Evolutionary conservation across 1,284 basidiomycete genomes (phyloP), one percentile per base, ranked within the genome.

Genomic region (Ustilago tritici): DNA sequence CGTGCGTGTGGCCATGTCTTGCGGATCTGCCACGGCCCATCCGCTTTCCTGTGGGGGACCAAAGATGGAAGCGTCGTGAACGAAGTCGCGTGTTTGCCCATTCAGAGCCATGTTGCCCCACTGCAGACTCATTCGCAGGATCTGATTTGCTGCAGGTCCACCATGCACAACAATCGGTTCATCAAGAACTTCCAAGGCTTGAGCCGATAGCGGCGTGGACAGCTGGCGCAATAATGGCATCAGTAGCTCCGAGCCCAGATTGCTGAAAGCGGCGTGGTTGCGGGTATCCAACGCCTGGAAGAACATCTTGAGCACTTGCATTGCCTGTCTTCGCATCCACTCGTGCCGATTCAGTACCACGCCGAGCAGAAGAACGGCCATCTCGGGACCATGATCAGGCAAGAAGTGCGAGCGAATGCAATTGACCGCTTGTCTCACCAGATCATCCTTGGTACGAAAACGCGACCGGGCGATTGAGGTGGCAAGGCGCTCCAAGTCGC

Each of bases 361-460:
- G 4, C 94, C 92, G 23, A 97, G 89, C 14, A 97, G 90, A 10
- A 95, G 88, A 0, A 93, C 93, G 55, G 93, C 91, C 41, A 95
- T 38, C 89, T 91, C 92, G 89, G 95, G 85, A 89, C 89, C 80
- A 90, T 91, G 57, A 85, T 80, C 79, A 82, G 28, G 90, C 90
- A 87, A 73, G 67, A 92, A 95, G 82, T 94, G 91, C 81, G 95
- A 93, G 35, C 93, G 91, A 49, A 98, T 89, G 77, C 93, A 92
- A 3, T 91, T 89, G 19, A 94, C 92, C 0, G 94, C 95, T 84
- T 98, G 95, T 3, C 94, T 91, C 66, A 96, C 90, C 86, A 98
- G 95, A 86, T 98, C 95, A 65, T 98, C 95, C 84, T 93, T 93
- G 2, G 94, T 94, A 50, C 95, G 90, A 89, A 98, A 98, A 52